Evolutionary conservation across 2,329 filamentous ascomycete species (phyloP), one percentile per base, ranked within the genome.

Genomic region (Dothideomycetidae sp.): DNA sequence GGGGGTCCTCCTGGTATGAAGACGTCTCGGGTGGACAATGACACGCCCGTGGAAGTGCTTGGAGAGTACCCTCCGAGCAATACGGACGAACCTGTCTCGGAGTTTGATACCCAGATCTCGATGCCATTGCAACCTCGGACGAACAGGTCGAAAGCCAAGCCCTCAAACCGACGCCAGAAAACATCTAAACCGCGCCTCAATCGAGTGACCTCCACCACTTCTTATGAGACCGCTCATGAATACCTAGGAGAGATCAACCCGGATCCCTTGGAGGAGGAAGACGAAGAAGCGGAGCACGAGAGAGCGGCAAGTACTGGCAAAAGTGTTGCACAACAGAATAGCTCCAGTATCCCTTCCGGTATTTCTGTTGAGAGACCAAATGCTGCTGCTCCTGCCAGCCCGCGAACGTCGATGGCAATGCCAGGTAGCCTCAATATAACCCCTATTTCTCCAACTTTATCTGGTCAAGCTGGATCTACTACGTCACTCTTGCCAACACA

Each of bases 1-100:
- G 44, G 48, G 17, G 37, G 48, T 16, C 50, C 53, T 10, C 49
- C 54, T 26, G 50, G 53, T 19, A 29, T 59, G 18, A 41, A 43
- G 12, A 45, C 56, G 2, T 55, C 57, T 2, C 51, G 55, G 23
- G 46, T 33, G 2, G 23, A 13, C 18, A n/a, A 23, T 5, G 30
- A 16, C 5, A 16, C 12, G 10, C 18, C 30, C 16, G 18, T 15
- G 17, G 10, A 2, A 10, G 9, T 31, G 5, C 13, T 38, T 17
- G 26, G 36, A 23, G 36, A 38, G 28, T 19, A 33, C 12, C 28
- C 15, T 3, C 4, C 13, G 3, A 3, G 14, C 10, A 10, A 17
- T 9, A 32, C 36, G 7, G 13, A 21, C 9, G 17, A 38, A 10
- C 36, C 36, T 11, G 16, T 38, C 4, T 38, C 36, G 5, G 28